Percentiles rank a stretch among this genome's conserved stretches.
Conservation (phyloP, 352 stramenopile genomes). For the Globisporangium perplexum region DNA sequence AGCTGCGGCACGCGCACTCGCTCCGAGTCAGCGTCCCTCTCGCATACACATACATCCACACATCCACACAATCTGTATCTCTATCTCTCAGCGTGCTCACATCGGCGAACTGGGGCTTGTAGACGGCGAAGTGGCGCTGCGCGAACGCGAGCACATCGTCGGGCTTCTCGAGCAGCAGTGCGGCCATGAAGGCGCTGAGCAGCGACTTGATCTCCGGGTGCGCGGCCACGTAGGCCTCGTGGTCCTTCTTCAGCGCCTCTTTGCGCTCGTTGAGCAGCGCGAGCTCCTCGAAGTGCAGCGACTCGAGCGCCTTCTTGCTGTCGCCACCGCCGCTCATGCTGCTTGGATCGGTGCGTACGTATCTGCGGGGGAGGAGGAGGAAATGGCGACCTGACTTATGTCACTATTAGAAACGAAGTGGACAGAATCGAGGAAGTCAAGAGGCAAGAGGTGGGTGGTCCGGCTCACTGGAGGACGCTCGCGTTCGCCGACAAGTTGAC, state of each 20-base stretch:
- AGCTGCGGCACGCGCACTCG: constrained; percentile 22
- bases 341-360: no score
- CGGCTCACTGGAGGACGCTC: constrained; percentile 61
- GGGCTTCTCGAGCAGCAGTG: constrained; percentile 85
- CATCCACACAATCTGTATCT: no score
- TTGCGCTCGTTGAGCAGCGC: constrained; percentile 84
- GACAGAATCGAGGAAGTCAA: no score
- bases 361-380: not conserved
- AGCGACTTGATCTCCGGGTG: constrained; percentile 90
- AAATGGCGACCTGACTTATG: not conserved
- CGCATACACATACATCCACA: no score
- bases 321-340: constrained; percentile 25
- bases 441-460: no score
- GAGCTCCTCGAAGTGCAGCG: constrained; percentile 80
- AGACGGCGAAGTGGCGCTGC: constrained; percentile 71
- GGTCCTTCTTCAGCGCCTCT: constrained; percentile 80
- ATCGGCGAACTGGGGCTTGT: constrained; percentile 44
- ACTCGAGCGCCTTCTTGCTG: constrained; percentile 46
- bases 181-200: constrained; percentile 83
- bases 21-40: not conserved
- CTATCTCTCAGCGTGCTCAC: constrained; percentile 11
- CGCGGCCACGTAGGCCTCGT: constrained; percentile 71
- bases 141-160: constrained; percentile 78
- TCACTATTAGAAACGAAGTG: no score
- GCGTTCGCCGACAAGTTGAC: constrained; percentile 71